phyloP scores from a whole-genome alignment of 2,329 filamentous ascomycete genomes.

The Penicillium aurantiogriseum region DNA sequence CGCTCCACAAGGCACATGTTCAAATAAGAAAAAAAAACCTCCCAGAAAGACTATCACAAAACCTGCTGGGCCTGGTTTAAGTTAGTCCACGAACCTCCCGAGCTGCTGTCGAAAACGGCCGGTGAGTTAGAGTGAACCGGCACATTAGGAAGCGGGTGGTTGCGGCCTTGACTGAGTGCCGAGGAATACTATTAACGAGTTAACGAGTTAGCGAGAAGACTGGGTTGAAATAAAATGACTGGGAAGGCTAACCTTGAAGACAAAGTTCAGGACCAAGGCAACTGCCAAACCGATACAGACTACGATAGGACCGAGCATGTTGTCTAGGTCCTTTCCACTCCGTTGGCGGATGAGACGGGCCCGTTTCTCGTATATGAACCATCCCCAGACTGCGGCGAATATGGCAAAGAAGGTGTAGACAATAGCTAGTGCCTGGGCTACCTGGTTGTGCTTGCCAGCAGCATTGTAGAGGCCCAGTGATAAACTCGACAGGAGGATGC shows the following conservation, averaged over 20 bases:
- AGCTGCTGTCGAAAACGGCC: conserved; percentile 2
- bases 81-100: conserved; percentile 4
- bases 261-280: conserved; percentile 83
- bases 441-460: conserved; percentile 68
- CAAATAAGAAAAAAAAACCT: not conserved
- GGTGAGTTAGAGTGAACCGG: conserved; percentile 17
- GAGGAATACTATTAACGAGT: conserved; percentile 29
- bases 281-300: conserved; percentile 76
- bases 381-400: conserved; percentile 86
- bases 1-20: not conserved
- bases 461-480: conserved; percentile 86
- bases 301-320: conserved; percentile 76
- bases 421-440: conserved; percentile 76
- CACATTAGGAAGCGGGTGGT: conserved; percentile 11
- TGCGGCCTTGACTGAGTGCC: conserved; percentile 25
- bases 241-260: conserved; percentile 60
- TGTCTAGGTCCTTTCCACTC: conserved; percentile 92
- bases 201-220: conserved; percentile 14
- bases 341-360: conserved; percentile 76
- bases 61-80: conserved; percentile 26
- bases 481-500: conserved; percentile 78
- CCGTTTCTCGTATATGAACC: conserved; percentile 73
- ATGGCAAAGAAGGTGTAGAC: conserved; percentile 78
- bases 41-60: conserved; percentile 8
- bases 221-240: not conserved